A percentile compares a stretch with the other conserved stretches of the same genome.
Conservation (phyloP, 2,329 filamentous ascomycete species). For the Aureobasidium lini region DNA sequence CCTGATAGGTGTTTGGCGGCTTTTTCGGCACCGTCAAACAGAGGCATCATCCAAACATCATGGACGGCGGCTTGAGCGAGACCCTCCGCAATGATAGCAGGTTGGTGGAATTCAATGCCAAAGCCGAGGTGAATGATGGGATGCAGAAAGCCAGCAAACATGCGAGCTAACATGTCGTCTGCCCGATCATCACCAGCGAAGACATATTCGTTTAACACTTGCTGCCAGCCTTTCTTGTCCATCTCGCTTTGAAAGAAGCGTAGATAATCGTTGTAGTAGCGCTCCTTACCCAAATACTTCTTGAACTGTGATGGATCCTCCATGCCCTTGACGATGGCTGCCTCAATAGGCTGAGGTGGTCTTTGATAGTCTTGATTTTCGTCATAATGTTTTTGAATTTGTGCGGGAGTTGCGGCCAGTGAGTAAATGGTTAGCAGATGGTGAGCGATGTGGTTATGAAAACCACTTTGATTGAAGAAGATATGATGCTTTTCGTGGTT, state of each 20-base stretch:
- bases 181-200: conserved; percentile 59
- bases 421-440: conserved; percentile 70
- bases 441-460: conserved; percentile 77
- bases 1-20: conserved; percentile 25
- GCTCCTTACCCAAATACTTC: conserved; percentile 54
- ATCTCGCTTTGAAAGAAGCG: conserved; percentile 71
- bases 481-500: conserved; percentile 71
- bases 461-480: conserved; percentile 68
- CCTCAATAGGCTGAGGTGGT: conserved; percentile 36
- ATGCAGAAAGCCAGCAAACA: conserved; percentile 66
- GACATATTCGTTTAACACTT: conserved; percentile 58
- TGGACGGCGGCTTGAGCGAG: conserved; percentile 73
- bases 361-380: conserved; percentile 61
- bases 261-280: conserved; percentile 67
- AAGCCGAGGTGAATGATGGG: conserved; percentile 81
- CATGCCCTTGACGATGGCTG: conserved; percentile 49
- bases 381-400: conserved; percentile 58
- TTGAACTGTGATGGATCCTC: conserved; percentile 50
- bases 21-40: conserved; percentile 50
- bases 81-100: conserved; percentile 70
- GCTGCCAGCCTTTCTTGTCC: conserved; percentile 52
- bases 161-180: conserved; percentile 60
- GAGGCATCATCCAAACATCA: conserved; percentile 45
- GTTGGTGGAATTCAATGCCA: conserved; percentile 74
- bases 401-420: conserved; percentile 55